A percentile compares a stretch with the other conserved stretches of the same genome.
phyloP scores from a whole-genome alignment of 1,139 yeast species.

The Spathaspora jeffriesii region DNA sequence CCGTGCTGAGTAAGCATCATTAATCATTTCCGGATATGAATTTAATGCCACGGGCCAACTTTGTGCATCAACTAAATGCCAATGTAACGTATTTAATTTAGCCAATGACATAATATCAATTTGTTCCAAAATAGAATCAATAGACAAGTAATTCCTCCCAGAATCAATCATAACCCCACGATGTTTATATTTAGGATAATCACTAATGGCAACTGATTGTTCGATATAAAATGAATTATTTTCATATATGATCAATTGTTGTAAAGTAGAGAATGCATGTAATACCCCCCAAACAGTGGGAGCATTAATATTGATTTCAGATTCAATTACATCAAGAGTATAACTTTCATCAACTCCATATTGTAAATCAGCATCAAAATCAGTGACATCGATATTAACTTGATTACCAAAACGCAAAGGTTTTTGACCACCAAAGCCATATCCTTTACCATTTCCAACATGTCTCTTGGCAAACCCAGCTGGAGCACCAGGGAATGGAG shows the following conservation, averaged over 20 bases:
- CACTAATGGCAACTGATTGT: conserved; percentile 33
- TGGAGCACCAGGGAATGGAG: conserved; percentile 14
- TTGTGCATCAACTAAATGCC: conserved; percentile 48
- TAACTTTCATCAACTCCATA: conserved; percentile 45
- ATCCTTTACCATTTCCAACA: background rate
- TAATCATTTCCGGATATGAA: conserved; percentile 39
- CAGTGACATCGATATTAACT: conserved; percentile 18
- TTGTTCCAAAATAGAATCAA: conserved; percentile 32
- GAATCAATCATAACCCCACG: conserved; percentile 48
- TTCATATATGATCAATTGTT: conserved; percentile 38
- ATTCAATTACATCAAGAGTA: conserved; percentile 18
- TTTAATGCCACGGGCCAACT: conserved; percentile 46
- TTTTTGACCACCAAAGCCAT: background rate
- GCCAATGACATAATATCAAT: conserved; percentile 43
- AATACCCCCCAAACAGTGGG: conserved; percentile 47
- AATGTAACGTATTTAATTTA: conserved; percentile 46
- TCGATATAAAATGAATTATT: conserved; percentile 26
- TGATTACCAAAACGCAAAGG: background rate
- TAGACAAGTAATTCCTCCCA: conserved; percentile 39
- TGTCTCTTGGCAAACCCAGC: conserved; percentile 3
- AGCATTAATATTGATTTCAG: conserved; percentile 26
- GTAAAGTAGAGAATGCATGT: conserved; percentile 45
- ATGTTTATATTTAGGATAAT: conserved; percentile 42
- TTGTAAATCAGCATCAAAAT: conserved; percentile 31
- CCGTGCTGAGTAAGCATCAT: conserved; percentile 42